A percentile compares a stretch with the other conserved stretches of the same genome.
These are phyloP conservation scores for Skeletonema menzelii DNA, from an alignment of 108 stramenopile species.

Conservation along the genomic window DNA sequence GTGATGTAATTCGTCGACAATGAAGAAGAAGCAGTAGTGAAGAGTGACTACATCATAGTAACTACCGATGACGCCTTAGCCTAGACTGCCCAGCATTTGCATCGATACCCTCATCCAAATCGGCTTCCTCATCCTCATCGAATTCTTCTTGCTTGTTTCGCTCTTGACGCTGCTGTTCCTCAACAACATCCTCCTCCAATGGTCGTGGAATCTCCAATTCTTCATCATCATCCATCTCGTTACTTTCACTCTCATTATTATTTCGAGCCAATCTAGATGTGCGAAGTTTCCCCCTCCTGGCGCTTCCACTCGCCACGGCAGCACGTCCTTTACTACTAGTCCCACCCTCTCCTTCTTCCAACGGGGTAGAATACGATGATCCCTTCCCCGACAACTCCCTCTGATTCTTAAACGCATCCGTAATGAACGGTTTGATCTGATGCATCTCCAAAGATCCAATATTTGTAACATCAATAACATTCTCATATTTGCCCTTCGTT, in stretches of 20 bases:
- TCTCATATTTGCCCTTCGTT: conserved; percentile 15
- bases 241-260: background rate
- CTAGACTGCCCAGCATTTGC: conserved; percentile 24
- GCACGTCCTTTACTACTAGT: background rate
- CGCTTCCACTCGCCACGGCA: background rate
- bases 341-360: background rate
- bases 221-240: conserved; percentile 6
- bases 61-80: conserved; percentile 35
- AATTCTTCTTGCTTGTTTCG: background rate
- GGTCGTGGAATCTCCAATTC: conserved; percentile 23
- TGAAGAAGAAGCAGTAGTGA: background rate
- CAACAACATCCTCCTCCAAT: conserved; percentile 20
- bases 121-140: background rate
- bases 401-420: conserved; percentile 48
- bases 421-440: conserved; percentile 62
- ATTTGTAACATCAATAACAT: conserved; percentile 63
- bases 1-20: background rate
- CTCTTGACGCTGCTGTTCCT: background rate
- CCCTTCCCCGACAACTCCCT: conserved; percentile 46
- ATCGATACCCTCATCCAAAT: background rate
- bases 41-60: background rate
- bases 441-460: conserved; percentile 82
- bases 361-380: conserved; percentile 19
- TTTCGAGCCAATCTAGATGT: conserved; percentile 6
- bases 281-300: conserved; percentile 9